A percentile compares a stretch with the other conserved stretches of the same genome.
Evolutionary conservation across 208 protist species (phyloP).

Genomic region (Sergeia podlipaevii): DNA sequence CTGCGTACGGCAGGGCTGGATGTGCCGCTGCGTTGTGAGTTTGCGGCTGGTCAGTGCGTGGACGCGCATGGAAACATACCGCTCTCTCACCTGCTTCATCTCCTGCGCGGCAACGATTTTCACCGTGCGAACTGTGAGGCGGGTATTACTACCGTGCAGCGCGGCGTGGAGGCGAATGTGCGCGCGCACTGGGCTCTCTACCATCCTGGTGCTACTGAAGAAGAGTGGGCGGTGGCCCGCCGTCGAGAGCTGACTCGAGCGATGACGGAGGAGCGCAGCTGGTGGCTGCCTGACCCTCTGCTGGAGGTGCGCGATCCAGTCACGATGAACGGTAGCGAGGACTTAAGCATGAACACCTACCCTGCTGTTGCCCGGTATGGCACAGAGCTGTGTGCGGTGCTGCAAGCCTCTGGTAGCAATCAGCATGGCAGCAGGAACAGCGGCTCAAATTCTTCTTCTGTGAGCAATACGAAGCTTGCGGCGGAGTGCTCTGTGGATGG

Average conservation of each 20-base stretch:
- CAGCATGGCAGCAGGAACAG: slow-evolving; percentile 10
- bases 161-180: slow-evolving; percentile 32
- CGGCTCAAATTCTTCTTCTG: background rate
- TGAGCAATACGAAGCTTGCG: slow-evolving; percentile 10
- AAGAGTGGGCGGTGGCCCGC: slow-evolving; percentile 74
- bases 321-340: slow-evolving; percentile 33
- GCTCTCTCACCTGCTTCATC: slow-evolving; percentile 32
- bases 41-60: slow-evolving; percentile 70
- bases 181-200: slow-evolving; percentile 72
- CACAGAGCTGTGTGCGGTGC: slow-evolving; percentile 51
- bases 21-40: slow-evolving; percentile 70
- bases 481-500: slow-evolving; percentile 66
- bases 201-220: slow-evolving; percentile 64
- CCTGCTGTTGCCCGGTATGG: slow-evolving; percentile 66
- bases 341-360: slow-evolving; percentile 16
- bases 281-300: slow-evolving; percentile 77
- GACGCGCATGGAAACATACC: slow-evolving; percentile 47
- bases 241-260: slow-evolving; percentile 54
- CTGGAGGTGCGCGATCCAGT: slow-evolving; percentile 53
- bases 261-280: slow-evolving; percentile 65
- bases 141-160: slow-evolving; percentile 54
- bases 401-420: slow-evolving; percentile 37
- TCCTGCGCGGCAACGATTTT: slow-evolving; percentile 34
- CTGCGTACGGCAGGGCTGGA: slow-evolving; percentile 71
- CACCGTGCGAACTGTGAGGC: slow-evolving; percentile 46